Percentiles rank a stretch among this genome's conserved stretches.
Evolutionary conservation across 768 basidiomycete species (phyloP).

Genomic region (Lactarius sp.): DNA sequence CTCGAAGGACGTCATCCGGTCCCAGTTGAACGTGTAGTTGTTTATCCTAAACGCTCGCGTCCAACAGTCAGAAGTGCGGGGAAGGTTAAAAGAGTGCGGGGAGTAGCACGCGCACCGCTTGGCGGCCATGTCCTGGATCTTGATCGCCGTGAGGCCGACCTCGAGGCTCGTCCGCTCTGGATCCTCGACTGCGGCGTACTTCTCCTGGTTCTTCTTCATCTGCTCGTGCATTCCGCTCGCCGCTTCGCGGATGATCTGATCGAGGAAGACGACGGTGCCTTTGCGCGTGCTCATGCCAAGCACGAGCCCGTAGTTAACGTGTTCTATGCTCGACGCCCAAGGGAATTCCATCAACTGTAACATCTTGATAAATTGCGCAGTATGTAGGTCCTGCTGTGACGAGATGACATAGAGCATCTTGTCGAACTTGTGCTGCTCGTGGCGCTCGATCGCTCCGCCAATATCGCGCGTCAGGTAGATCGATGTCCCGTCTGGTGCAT

Average conservation of each 20-base stretch:
- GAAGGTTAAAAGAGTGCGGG: not conserved
- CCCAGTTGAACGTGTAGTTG: constrained; percentile 94
- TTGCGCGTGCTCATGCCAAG: constrained; percentile 93
- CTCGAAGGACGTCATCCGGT: constrained; percentile 91
- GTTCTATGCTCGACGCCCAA: constrained; percentile 78
- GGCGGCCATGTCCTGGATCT: constrained; percentile 96
- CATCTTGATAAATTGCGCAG: constrained; percentile 91
- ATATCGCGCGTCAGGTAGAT: constrained; percentile 96
- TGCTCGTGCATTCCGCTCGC: constrained; percentile 90
- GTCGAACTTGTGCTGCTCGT: constrained; percentile 86
- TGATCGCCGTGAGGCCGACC: constrained; percentile 92
- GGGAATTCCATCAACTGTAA: constrained; percentile 84
- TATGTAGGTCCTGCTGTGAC: constrained; percentile 81
- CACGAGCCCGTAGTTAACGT: constrained; percentile 89
- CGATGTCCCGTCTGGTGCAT: constrained; percentile 72
- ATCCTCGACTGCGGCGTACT: constrained; percentile 84
- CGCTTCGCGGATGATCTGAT: constrained; percentile 89
- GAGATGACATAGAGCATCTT: constrained; percentile 94
- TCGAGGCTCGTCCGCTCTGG: constrained; percentile 74
- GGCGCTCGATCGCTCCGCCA: constrained; percentile 87
- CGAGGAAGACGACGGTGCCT: constrained; percentile 92
- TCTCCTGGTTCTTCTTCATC: constrained; percentile 92
- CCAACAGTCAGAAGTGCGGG: too few species aligned
- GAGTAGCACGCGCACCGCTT: constrained; percentile 56
- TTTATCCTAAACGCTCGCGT: constrained; percentile 57